Percentiles rank a stretch among this genome's conserved stretches.
Conservation (phyloP, 2,329 filamentous ascomycete species). For the Colletotrichum sidae region DNA sequence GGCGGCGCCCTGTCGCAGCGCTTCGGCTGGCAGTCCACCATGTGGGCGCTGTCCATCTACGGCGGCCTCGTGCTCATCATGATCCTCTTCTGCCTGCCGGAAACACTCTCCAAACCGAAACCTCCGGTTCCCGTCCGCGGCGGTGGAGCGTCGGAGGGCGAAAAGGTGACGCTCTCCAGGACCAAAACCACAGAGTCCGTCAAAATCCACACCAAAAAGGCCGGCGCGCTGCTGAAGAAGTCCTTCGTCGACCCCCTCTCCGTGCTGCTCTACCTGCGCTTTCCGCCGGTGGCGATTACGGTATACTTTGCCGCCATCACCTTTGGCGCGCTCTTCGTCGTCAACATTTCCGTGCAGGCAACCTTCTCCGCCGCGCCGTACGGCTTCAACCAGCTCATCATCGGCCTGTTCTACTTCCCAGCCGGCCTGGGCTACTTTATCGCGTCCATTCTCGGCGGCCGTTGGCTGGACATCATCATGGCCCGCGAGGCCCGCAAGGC, state of each 20-base stretch:
- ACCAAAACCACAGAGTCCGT: slow-evolving; percentile 73
- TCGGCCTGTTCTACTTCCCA: slow-evolving; percentile 84
- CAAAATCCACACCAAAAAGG: slow-evolving; percentile 65
- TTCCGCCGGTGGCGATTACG: slow-evolving; percentile 78
- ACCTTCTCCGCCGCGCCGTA: slow-evolving; percentile 77
- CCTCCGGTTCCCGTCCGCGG: slow-evolving; percentile 27
- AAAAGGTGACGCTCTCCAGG: slow-evolving; percentile 51
- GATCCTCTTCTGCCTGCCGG: slow-evolving; percentile 72
- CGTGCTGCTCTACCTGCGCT: slow-evolving; percentile 78
- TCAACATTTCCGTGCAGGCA: slow-evolving; percentile 82
- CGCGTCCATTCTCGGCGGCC: slow-evolving; percentile 76
- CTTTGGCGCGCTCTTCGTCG: slow-evolving; percentile 79
- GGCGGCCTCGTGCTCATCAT: slow-evolving; percentile 68
- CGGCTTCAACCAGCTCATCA: slow-evolving; percentile 72
- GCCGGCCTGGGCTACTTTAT: slow-evolving; percentile 78
- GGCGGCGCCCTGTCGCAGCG: slow-evolving; percentile 77
- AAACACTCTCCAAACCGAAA: slow-evolving; percentile 65
- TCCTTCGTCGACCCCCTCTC: slow-evolving; percentile 78
- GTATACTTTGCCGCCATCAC: slow-evolving; percentile 81
- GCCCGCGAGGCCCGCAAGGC: slow-evolving; percentile 77
- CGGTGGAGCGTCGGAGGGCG: slow-evolving; percentile 12
- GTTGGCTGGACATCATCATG: slow-evolving; percentile 88
- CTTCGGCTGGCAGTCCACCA: slow-evolving; percentile 80
- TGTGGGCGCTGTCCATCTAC: slow-evolving; percentile 82
- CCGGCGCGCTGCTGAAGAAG: slow-evolving; percentile 65